Percentiles rank a stretch among this genome's conserved stretches.
Conservation (phyloP, 2,329 filamentous ascomycete species). For the Diaporthe nobilis region DNA sequence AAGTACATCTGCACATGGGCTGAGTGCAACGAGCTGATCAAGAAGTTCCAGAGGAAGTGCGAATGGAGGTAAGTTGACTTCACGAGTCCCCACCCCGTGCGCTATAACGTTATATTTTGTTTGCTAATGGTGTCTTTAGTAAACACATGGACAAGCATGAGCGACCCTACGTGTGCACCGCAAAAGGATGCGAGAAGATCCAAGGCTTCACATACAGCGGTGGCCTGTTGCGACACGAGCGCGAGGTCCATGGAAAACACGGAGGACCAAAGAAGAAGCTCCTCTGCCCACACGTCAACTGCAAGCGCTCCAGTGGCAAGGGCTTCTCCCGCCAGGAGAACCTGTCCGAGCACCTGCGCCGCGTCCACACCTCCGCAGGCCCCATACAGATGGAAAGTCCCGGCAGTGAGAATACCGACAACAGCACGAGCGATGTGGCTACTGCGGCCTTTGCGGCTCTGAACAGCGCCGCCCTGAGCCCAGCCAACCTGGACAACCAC, state of each 20-base stretch:
- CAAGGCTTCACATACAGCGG: conserved; percentile 96
- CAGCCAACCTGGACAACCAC: background rate
- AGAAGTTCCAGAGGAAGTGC: conserved; percentile 84
- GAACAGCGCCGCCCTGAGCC: conserved; percentile 20
- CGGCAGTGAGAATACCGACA: conserved; percentile 57
- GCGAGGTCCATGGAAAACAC: conserved; percentile 93
- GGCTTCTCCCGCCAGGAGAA: conserved; percentile 96
- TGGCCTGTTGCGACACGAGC: conserved; percentile 88
- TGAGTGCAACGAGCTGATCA: conserved; percentile 76
- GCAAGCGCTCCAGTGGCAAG: conserved; percentile 89
- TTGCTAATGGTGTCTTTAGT: conserved; percentile 59
- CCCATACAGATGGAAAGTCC: conserved; percentile 46
- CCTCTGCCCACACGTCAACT: conserved; percentile 87
- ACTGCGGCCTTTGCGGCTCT: conserved; percentile 44
- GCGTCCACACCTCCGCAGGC: conserved; percentile 77
- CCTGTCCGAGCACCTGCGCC: conserved; percentile 90
- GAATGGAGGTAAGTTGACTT: conserved; percentile 85
- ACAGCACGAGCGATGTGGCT: conserved; percentile 62
- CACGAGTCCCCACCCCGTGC: background rate
- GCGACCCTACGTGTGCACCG: conserved; percentile 88
- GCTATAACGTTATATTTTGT: conserved; percentile 6
- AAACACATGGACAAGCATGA: conserved; percentile 99
- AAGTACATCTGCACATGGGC: conserved; percentile 81
- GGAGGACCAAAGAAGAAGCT: conserved; percentile 89
- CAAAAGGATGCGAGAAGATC: conserved; percentile 89